Conservation (phyloP, 352 stramenopile species). For the Thraustochytrium sp. region DNA sequence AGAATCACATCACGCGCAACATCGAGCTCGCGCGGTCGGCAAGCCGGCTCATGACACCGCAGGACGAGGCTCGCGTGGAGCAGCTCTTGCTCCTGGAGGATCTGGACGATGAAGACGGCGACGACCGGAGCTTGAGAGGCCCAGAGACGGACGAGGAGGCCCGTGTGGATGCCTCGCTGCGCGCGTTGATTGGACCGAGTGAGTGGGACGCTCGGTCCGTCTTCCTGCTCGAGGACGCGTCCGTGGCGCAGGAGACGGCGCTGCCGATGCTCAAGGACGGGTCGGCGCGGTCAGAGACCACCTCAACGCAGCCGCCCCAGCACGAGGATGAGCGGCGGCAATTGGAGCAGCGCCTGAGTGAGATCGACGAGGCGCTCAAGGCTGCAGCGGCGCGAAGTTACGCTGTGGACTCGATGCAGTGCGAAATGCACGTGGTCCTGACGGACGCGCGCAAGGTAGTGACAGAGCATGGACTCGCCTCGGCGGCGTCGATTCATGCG, state of each 20-base stretch:
- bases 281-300: no score
- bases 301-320: no score
- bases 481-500: not conserved
- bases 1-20: not conserved
- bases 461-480: not conserved
- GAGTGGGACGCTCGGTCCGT: constrained; percentile 20
- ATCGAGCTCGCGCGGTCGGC: not conserved
- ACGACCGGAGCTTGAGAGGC: not conserved
- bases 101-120: not conserved
- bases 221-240: not conserved
- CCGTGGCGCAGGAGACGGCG: not conserved
- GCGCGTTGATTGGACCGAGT: not conserved
- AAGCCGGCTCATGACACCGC: not conserved
- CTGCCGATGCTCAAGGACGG: not conserved
- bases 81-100: not conserved
- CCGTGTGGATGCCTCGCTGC: not conserved
- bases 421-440: not conserved
- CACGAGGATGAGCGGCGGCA: not conserved
- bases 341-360: not conserved
- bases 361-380: not conserved
- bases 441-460: not conserved
- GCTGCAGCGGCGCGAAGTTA: not conserved
- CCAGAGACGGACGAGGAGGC: not conserved
- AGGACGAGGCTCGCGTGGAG: constrained; percentile 16
- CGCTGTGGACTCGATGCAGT: not conserved